Base-by-base conservation (phyloP, 306 rosid genomes). In the Trifolium pratense region DNA sequence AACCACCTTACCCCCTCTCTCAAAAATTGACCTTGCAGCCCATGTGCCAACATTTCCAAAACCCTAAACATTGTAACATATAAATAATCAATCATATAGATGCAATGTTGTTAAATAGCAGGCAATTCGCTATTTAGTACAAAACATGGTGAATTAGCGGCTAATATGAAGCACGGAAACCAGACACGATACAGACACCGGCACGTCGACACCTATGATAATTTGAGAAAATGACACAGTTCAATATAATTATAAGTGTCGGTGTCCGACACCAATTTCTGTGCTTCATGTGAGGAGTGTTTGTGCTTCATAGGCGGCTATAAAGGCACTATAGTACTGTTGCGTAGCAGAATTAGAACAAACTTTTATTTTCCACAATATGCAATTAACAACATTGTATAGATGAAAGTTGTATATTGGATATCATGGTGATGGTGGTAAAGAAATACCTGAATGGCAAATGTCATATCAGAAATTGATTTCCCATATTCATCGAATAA, bases 11-110 rank as follows among this genome's bases (percentile, higher is more conserved):
- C 90, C 90, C 10, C 87, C 89, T 84, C 84, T 86, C 72, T 88
- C 90, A 63, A 69, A 81, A 53, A 88, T 80, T 55, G 79, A 76
- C 74, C 53, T 84, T 46, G 89, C 86, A 39, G 93, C 89, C 87
- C 89, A 89, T 3, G 89, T 64, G 45, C 91, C 93, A 39, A 89
- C 91, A 51, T 86, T 89, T 64, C 93, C 88, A 75, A 75, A 74
- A 5, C 71, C 78, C 78, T 63, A 52, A 5, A 34, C 20, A 72
- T 25, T 58, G 42, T 6, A 39, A 71, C 16, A 57, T 61, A 15
- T 32, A 32, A 25, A 9, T 9, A 56, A 25, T 71, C 66, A 20
- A 40, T 57, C 34, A 18, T 43, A 73, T 26, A 18, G 25, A 73
- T 62, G 17, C 36, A 57, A 5, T 57, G 36, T 20, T 55, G 60